Conservation (phyloP, 75 land plant genomes). For the Sequoiadendron giganteum region DNA sequence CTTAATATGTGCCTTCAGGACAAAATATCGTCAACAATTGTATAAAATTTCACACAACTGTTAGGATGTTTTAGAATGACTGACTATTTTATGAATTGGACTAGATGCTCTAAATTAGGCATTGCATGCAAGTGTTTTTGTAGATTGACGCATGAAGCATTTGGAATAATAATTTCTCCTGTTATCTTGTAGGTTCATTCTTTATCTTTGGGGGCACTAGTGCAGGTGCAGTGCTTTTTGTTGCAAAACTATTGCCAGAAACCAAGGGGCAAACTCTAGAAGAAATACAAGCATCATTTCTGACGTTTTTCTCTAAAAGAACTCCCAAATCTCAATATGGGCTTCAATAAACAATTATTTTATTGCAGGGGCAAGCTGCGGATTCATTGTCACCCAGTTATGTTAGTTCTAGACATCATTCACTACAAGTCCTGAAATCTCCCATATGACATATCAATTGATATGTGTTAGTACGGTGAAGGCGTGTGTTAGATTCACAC, state of each 20-base stretch:
- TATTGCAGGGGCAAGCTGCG: too few species aligned
- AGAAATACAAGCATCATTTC: slow-evolving; percentile 33
- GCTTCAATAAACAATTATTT: background rate
- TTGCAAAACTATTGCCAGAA: slow-evolving; percentile 39
- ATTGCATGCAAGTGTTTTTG: background rate
- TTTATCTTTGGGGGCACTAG: slow-evolving; percentile 27
- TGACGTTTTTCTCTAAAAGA: background rate
- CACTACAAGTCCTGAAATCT: background rate
- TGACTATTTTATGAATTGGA: too few species aligned
- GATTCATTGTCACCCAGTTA: background rate
- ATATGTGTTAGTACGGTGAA: too few species aligned
- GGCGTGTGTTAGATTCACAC: too few species aligned
- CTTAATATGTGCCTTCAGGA: background rate
- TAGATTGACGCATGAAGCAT: background rate
- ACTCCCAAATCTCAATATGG: background rate
- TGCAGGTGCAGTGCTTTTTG: slow-evolving; percentile 35
- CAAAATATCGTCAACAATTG: background rate
- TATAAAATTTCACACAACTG: background rate
- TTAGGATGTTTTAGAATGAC: too few species aligned
- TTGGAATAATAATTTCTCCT: background rate
- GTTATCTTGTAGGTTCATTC: slow-evolving; percentile 31
- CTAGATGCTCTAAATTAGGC: too few species aligned
- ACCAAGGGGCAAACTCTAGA: slow-evolving; percentile 45
- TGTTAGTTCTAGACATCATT: background rate
- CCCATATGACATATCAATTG: background rate